Conservation (phyloP, 208 protist genomes). For the Leishmania lainsoni region DNA sequence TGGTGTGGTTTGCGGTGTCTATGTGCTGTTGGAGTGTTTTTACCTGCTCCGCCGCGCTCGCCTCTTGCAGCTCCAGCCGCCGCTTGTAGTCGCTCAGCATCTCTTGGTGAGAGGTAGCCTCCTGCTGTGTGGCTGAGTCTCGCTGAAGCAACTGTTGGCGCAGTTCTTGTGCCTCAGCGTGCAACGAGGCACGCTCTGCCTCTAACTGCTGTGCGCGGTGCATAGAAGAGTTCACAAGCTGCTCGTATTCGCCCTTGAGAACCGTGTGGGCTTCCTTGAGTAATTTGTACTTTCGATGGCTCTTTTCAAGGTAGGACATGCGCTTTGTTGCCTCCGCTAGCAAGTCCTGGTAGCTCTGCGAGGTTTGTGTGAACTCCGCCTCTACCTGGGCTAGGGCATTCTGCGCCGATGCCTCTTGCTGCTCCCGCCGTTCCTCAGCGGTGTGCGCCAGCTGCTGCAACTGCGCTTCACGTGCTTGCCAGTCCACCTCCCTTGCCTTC, state of each 20-base stretch:
- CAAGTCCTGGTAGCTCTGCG: conserved; percentile 67
- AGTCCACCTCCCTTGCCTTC: conserved; percentile 30
- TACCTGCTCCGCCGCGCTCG: conserved; percentile 24
- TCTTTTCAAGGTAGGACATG: conserved; percentile 61
- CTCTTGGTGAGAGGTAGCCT: conserved; percentile 35
- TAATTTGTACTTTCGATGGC: conserved; percentile 71
- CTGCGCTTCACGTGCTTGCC: conserved; percentile 29
- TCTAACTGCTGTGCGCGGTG: conserved; percentile 30
- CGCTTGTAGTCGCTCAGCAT: conserved; percentile 45
- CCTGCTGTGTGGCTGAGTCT: conserved; percentile 43
- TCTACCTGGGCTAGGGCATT: conserved; percentile 60
- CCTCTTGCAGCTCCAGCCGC: conserved; percentile 44
- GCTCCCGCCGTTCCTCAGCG: conserved; percentile 34
- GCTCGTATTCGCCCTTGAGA: conserved; percentile 37
- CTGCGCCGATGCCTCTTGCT: conserved; percentile 53
- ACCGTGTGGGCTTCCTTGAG: conserved; percentile 54
- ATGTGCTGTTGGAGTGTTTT: conserved; percentile 44
- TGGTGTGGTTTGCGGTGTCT: conserved; percentile 62
- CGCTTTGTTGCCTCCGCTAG: conserved; percentile 66
- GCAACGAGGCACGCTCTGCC: conserved; percentile 26
- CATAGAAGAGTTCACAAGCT: conserved; percentile 13
- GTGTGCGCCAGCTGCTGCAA: conserved; percentile 28
- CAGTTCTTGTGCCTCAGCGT: conserved; percentile 30
- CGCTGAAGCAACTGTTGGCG: conserved; percentile 43
- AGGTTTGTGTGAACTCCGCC: conserved; percentile 66